Base-by-base conservation (phyloP, 2,329 filamentous ascomycete genomes). In the Zalaria obscura region DNA sequence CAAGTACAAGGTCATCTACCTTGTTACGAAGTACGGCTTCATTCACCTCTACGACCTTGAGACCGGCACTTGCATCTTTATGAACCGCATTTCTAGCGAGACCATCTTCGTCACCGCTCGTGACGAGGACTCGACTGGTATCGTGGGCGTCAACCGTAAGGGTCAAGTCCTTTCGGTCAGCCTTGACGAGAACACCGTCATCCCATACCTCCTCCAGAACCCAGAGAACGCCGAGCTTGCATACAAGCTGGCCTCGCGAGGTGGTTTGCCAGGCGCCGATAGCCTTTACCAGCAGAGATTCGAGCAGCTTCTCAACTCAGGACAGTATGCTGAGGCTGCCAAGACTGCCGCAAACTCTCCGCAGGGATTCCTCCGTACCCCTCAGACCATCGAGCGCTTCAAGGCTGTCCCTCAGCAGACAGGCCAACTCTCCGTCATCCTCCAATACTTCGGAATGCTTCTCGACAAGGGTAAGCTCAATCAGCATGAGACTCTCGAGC, bases 61-160 rank as follows among this genome's bases (percentile, higher is more conserved):
- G 69, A 91, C 84, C 5, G 93, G 85, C 44, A 83, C 83, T 8
- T 93, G 86, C 61, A 91, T 98, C 59, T 98, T 95, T 75, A 93
- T 98, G 87, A 98, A 98, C 73, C 83, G 93, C 54, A 98, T 98
- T 56, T 98, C 91, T 29, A 94, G 87, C 69, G 91, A 98, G 60
- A 98, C 91, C 26, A 96, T 98, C 60, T 98, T 98, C 68, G 93
- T 89, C 26, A 95, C 88, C 18, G 82, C 85, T 37, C 69, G 80
- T 31, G 91, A 98, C 60, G 74, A 75, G 41, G 80, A 87, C 25
- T 93, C 86, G 11, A 77, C 81, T 36, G 93, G 93, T 53, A 82
- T 98, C 48, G 75, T 98, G 40, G 87, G 86, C 52, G 89, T 98
- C 60, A 98, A 98, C 69, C 81, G 93, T 56, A 94, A 94, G 69